Percentiles rank a stretch among this genome's conserved stretches.
Conservation (phyloP, 345 rosid species). For the Arabidopsis thaliana region TAIR10.1 NC_003071.7:17250501-17251000, state of each 20-base stretch:
- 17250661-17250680: constrained; percentile 34
- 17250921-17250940: too few relatives aligned
- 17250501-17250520: constrained; percentile 4
- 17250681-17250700: constrained; percentile 40
- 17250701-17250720: constrained; percentile 37
- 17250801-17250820: neutral
- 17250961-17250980: neutral
- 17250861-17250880: neutral
- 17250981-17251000: neutral
- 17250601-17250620: constrained; percentile 6
- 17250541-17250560: constrained; percentile 10
- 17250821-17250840: neutral
- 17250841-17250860: neutral
- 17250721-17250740: constrained; percentile 12
- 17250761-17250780: constrained; percentile 20
- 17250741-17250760: neutral
- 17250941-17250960: too few relatives aligned
- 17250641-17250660: constrained; percentile 41
- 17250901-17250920: neutral
- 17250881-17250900: neutral
- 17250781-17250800: constrained; percentile 2
- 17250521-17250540: neutral
- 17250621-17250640: constrained; percentile 25
- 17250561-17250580: neutral
- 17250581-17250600: constrained; percentile 13